Evolutionary conservation across 164 flowering plant species (phyloP).

Genomic region (Nymphaea colorata): DNA sequence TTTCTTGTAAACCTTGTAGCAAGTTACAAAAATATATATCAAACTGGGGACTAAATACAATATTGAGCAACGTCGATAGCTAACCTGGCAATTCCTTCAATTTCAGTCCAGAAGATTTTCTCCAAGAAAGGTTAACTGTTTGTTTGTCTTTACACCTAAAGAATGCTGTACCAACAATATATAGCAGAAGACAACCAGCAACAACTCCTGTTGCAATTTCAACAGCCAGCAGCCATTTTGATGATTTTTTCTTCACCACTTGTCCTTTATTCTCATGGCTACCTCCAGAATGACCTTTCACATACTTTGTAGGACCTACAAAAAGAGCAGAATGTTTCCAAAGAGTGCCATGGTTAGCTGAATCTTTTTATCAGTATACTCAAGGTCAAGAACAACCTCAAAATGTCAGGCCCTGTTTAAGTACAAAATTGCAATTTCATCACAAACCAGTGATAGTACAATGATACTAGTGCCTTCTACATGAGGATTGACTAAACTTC

Average conservation of each 20-base stretch:
- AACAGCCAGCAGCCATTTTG: slow-evolving; percentile 72
- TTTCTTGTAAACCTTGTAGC: neutral
- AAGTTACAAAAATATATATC: neutral
- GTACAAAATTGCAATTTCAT: too few species aligned
- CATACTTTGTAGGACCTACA: neutral
- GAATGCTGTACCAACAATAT: slow-evolving; percentile 39
- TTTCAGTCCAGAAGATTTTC: slow-evolving; percentile 47
- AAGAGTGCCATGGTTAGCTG: too few species aligned
- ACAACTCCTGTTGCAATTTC: slow-evolving; percentile 70
- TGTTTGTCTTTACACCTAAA: slow-evolving; percentile 47
- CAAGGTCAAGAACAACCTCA: too few species aligned
- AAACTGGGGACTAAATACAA: neutral
- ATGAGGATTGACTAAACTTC: too few species aligned
- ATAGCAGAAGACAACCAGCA: slow-evolving; percentile 40
- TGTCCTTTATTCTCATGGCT: slow-evolving; percentile 19
- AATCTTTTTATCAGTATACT: too few species aligned
- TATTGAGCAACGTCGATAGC: neutral
- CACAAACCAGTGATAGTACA: too few species aligned
- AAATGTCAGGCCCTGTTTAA: too few species aligned
- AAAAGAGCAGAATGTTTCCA: neutral
- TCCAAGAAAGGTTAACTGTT: slow-evolving; percentile 66
- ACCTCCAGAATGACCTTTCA: neutral
- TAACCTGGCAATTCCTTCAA: slow-evolving; percentile 45
- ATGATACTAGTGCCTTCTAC: too few species aligned
- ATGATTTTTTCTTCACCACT: slow-evolving; percentile 23